phyloP scores from a whole-genome alignment of 805 yeast species.

The Candida methanosorbosa region DNA sequence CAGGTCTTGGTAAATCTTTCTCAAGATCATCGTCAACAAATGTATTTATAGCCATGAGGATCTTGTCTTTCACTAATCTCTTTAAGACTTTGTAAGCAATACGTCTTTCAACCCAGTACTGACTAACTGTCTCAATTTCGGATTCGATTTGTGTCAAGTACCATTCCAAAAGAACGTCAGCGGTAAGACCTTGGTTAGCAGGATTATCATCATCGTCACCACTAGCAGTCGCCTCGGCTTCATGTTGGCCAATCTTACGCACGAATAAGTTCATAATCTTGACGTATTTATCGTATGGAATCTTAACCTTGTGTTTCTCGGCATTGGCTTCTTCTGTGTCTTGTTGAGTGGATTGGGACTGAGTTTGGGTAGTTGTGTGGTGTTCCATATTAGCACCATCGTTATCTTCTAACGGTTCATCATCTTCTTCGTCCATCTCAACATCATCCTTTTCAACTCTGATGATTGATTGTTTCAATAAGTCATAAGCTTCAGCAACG shows the following conservation, averaged over 20 bases:
- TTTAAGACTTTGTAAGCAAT: constrained; percentile 74
- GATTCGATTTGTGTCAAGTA: constrained; percentile 70
- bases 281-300: constrained; percentile 82
- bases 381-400: constrained; percentile 8
- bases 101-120: constrained; percentile 60
- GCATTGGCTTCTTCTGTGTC: constrained; percentile 3
- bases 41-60: constrained; percentile 57
- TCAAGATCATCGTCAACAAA: constrained; percentile 33
- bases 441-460: constrained; percentile 64
- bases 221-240: constrained; percentile 16
- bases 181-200: constrained; percentile 39
- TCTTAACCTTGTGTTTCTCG: constrained; percentile 32
- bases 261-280: constrained; percentile 77
- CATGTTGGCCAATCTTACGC: constrained; percentile 31
- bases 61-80: constrained; percentile 75
- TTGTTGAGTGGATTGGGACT: constrained; percentile 1
- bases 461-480: constrained; percentile 84
- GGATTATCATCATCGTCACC: constrained; percentile 21
- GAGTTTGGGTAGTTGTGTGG: neutral
- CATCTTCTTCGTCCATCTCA: constrained; percentile 21
- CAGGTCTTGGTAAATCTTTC: constrained; percentile 16
- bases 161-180: constrained; percentile 67
- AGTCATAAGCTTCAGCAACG: constrained; percentile 89
- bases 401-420: constrained; percentile 21
- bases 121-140: constrained; percentile 58